These are phyloP conservation scores for Metschnikowia arizonensis DNA, from an alignment of 805 yeast species.

Conservation along the genomic window DNA sequence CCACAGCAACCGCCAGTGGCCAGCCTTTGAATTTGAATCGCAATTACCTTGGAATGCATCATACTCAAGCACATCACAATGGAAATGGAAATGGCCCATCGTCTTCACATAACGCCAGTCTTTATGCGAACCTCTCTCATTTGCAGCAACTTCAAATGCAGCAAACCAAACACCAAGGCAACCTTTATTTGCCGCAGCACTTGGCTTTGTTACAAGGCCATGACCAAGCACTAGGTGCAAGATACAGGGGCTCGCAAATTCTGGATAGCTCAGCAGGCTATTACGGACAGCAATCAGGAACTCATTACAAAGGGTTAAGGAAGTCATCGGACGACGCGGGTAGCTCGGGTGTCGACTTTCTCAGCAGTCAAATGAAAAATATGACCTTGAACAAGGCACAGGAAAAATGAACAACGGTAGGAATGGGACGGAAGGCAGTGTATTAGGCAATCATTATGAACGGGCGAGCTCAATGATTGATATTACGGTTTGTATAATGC, in stretches of 20 bases:
- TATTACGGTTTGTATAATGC: constrained; percentile 1
- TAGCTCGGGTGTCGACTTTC: not conserved
- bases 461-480: constrained; percentile 1
- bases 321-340: not conserved
- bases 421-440: constrained; percentile 3
- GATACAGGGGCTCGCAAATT: constrained; percentile 15
- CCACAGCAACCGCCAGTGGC: constrained; percentile 46
- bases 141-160: constrained; percentile 21
- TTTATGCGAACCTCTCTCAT: constrained; percentile 18
- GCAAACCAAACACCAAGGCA: constrained; percentile 16
- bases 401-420: constrained; percentile 4
- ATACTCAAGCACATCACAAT: constrained; percentile 30
- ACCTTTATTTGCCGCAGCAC: constrained; percentile 21
- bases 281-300: constrained; percentile 10
- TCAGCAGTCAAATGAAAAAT: constrained; percentile 3
- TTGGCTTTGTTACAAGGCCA: constrained; percentile 20
- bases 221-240: constrained; percentile 7
- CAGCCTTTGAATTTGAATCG: constrained; percentile 39
- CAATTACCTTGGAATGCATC: constrained; percentile 31
- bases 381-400: constrained; percentile 2
- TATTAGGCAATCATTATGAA: not conserved
- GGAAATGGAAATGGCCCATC: constrained; percentile 10
- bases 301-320: not conserved
- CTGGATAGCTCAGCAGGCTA: constrained; percentile 3
- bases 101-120: constrained; percentile 14